A percentile compares a stretch with the other conserved stretches of the same genome.
phyloP scores from a whole-genome alignment of 1,284 basidiomycete species.

The Fomitiporia mediterranea region DNA sequence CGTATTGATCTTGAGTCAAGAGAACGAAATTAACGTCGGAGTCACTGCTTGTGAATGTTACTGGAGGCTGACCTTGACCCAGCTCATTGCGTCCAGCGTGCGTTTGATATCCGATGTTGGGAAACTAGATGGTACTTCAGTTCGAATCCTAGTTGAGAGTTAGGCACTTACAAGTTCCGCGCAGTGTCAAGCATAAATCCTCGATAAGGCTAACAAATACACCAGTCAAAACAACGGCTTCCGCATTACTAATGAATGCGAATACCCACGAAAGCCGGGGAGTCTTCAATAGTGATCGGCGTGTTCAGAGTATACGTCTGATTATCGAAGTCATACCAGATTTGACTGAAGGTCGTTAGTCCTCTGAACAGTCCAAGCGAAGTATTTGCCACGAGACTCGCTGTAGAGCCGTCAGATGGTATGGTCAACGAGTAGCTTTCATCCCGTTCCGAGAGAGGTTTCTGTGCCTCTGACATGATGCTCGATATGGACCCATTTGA shows the following conservation, averaged over 20 bases:
- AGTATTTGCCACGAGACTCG: constrained; percentile 62
- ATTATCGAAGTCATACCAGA: constrained; percentile 57
- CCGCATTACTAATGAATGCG: background rate
- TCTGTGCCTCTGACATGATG: constrained; percentile 53
- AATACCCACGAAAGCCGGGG: constrained; percentile 54
- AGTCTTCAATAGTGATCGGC: constrained; percentile 57
- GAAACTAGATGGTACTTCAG: too few species aligned
- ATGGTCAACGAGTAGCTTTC: constrained; percentile 68
- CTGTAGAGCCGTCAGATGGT: constrained; percentile 54
- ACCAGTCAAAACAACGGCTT: background rate
- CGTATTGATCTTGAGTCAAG: constrained; percentile 47
- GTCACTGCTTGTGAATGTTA: constrained; percentile 17
- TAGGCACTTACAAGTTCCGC: constrained; percentile 47
- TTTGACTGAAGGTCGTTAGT: constrained; percentile 76
- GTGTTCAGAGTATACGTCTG: constrained; percentile 54
- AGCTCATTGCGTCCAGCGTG: constrained; percentile 81
- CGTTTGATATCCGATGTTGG: constrained; percentile 63
- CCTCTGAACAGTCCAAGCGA: constrained; percentile 78
- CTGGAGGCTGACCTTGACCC: constrained; percentile 63
- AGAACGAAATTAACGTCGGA: too few species aligned
- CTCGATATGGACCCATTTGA: constrained; percentile 25
- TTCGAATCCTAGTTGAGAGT: too few species aligned
- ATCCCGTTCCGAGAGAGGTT: constrained; percentile 47
- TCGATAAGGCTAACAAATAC: constrained; percentile 56
- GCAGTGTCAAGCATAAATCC: constrained; percentile 82